Evolutionary conservation across 441 rosid genomes (phyloP).

Genomic region (Erodium moschatum): DNA sequence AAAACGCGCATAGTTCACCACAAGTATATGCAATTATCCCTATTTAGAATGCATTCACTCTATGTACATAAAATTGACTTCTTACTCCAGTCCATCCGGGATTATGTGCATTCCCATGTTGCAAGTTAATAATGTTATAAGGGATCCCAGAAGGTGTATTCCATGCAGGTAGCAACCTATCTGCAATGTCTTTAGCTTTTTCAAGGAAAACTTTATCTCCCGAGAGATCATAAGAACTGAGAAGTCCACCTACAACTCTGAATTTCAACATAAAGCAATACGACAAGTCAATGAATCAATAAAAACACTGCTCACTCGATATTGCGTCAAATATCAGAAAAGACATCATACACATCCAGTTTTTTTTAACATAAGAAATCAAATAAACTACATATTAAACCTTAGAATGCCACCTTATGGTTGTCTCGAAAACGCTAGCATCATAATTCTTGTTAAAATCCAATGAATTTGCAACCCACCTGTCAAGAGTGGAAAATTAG

Average conservation of each 20-base stretch:
- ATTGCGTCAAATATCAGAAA: constrained; percentile 1
- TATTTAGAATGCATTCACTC: background rate
- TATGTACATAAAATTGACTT: constrained; percentile 13
- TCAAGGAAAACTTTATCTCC: constrained; percentile 75
- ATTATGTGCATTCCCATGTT: constrained; percentile 68
- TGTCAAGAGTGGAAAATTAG: constrained; percentile 30
- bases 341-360: constrained; percentile 8
- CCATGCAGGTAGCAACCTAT: constrained; percentile 96
- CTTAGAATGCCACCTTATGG: constrained; percentile 90
- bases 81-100: constrained; percentile 95
- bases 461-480: constrained; percentile 91
- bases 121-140: constrained; percentile 73
- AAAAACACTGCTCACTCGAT: background rate
- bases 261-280: constrained; percentile 20
- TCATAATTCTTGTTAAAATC: constrained; percentile 83
- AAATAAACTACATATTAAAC: constrained; percentile 46
- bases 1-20: background rate
- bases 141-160: constrained; percentile 78
- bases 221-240: constrained; percentile 91
- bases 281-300: constrained; percentile 18
- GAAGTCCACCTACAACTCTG: constrained; percentile 99
- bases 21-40: no score
- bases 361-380: constrained; percentile 12
- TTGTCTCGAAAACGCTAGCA: constrained; percentile 97
- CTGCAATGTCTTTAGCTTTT: constrained; percentile 91